A percentile compares a stretch with the other conserved stretches of the same genome.
phyloP scores from a whole-genome alignment of 768 basidiomycete genomes.

The Termitomyces sp. region DNA sequence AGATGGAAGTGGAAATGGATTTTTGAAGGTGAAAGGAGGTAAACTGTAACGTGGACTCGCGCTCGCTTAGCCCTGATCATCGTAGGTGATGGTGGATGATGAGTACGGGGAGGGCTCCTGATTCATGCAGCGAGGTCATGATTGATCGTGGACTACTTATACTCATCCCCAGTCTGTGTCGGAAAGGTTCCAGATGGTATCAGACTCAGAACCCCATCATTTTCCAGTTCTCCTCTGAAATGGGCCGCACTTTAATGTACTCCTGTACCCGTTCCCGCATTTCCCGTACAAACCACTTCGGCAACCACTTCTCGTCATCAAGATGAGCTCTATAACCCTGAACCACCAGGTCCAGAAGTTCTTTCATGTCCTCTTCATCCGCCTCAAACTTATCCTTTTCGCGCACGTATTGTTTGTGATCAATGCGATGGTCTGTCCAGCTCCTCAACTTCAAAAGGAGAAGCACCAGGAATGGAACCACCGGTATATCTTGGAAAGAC shows the following conservation, averaged over 20 bases:
- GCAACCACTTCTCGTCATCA: constrained; percentile 13
- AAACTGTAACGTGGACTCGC: no score
- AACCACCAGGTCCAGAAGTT: constrained; percentile 32
- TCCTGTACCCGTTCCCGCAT: constrained; percentile 15
- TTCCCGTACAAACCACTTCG: no score
- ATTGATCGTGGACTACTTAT: no score
- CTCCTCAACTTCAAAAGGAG: constrained; percentile 36
- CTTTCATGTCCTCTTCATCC: no score
- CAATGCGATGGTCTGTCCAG: constrained; percentile 33
- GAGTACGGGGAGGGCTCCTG: no score
- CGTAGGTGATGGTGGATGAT: no score
- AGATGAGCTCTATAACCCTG: constrained; percentile 16
- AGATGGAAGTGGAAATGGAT: no score
- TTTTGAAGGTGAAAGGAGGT: no score
- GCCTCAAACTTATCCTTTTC: constrained; percentile 31
- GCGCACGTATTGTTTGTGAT: constrained; percentile 23
- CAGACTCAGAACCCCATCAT: constrained; percentile 10
- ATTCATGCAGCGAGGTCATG: no score
- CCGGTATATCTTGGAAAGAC: constrained; percentile 23
- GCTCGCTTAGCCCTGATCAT: no score
- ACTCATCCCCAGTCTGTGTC: no score
- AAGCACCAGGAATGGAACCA: constrained; percentile 31
- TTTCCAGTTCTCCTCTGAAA: constrained; percentile 1
- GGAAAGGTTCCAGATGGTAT: neutral
- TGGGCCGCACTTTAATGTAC: constrained; percentile 14